Evolutionary conservation across 208 protist genomes (phyloP).

Genomic region (Leishmania mexicana): DNA sequence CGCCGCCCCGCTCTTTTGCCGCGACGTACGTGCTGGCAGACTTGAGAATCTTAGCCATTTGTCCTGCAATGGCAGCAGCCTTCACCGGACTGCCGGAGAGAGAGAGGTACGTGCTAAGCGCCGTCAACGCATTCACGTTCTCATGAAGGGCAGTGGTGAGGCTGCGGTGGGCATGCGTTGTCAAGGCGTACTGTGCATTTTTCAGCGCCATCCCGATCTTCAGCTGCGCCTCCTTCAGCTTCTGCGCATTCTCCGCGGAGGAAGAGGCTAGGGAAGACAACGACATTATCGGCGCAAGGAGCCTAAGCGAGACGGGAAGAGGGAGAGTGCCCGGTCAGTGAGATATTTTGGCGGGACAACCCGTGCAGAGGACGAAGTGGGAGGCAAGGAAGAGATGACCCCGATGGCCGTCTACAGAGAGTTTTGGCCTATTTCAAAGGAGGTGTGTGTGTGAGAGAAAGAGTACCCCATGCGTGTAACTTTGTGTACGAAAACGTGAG

Average conservation of each 20-base stretch:
- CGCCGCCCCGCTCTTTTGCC: constrained; percentile 19
- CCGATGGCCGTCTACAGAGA: neutral
- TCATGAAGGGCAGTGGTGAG: constrained; percentile 50
- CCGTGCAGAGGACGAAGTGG: neutral
- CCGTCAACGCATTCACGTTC: constrained; percentile 43
- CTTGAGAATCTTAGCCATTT: constrained; percentile 69
- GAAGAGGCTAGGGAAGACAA: constrained; percentile 6
- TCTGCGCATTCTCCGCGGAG: constrained; percentile 33
- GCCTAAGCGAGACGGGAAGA: neutral
- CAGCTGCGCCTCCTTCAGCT: constrained; percentile 43
- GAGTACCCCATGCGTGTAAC: neutral
- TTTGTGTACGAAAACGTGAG: neutral
- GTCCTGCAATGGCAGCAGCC: constrained; percentile 60
- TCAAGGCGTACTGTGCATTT: constrained; percentile 68
- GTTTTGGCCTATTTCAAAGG: neutral
- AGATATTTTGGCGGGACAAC: neutral
- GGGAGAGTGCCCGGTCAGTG: neutral
- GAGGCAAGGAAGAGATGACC: neutral
- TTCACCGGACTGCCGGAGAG: constrained; percentile 62
- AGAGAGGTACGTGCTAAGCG: constrained; percentile 62
- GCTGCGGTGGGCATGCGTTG: constrained; percentile 35
- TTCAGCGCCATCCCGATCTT: constrained; percentile 63
- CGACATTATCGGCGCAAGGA: neutral
- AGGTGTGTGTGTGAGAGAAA: neutral
- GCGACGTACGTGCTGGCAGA: constrained; percentile 36